Evolutionary conservation across 176 grass and related monocot species (phyloP).

Genomic region (Oryza longistaminata): DNA sequence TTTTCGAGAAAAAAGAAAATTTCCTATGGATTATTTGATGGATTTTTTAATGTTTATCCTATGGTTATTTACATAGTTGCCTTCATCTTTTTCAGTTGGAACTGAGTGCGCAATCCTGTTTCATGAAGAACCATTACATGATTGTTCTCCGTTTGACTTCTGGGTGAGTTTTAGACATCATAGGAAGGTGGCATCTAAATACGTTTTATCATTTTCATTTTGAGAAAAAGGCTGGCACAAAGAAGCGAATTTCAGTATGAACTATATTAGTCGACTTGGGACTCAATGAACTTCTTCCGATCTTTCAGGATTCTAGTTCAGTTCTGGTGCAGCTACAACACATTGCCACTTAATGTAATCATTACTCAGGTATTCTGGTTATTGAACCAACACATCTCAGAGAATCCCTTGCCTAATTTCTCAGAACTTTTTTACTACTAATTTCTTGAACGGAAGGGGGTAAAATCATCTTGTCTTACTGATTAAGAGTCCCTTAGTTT

Average conservation of each 20-base stretch:
- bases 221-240: not conserved
- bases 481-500: not conserved
- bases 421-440: not conserved
- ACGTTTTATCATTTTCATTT: not conserved
- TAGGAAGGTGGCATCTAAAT: not conserved
- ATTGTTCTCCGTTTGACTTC: conserved; percentile 67
- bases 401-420: not conserved
- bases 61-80: conserved; percentile 24
- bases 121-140: conserved; percentile 96
- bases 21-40: not conserved
- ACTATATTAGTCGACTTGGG: not conserved
- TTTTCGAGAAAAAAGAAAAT: too few relatives aligned
- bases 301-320: conserved; percentile 79
- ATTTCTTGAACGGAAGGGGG: too few relatives aligned
- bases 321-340: conserved; percentile 98
- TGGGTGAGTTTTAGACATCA: conserved; percentile 47
- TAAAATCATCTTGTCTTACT: not conserved
- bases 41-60: not conserved
- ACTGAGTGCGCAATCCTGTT: conserved; percentile 79
- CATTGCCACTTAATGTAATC: conserved; percentile 89
- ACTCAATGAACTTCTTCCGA: conserved; percentile 8
- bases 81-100: conserved; percentile 71
- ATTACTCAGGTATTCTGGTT: conserved; percentile 76
- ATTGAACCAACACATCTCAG: not conserved
- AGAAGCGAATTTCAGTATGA: not conserved